These are phyloP conservation scores for Phytophthora multivora DNA, from an alignment of 352 stramenopile species.

Conservation along the genomic window DNA sequence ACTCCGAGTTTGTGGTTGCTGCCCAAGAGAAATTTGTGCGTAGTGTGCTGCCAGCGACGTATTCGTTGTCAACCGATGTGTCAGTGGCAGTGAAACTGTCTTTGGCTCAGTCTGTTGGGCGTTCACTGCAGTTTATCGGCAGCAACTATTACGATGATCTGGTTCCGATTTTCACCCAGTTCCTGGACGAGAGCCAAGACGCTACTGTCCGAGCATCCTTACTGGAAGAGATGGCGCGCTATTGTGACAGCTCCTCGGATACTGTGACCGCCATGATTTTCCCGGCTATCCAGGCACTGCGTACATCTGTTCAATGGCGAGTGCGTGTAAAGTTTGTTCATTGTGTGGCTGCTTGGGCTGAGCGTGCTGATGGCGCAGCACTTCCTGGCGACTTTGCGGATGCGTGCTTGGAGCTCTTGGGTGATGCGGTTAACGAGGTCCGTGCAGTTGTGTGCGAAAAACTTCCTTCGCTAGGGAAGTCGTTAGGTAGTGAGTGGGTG, in stretches of 20 bases:
- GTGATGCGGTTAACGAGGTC: constrained; percentile 77
- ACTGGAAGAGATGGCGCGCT: constrained; percentile 81
- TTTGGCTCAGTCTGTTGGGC: constrained; percentile 76
- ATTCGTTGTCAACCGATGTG: constrained; percentile 75
- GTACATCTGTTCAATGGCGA: constrained; percentile 76
- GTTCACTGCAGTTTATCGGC: constrained; percentile 71
- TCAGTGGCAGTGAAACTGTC: constrained; percentile 77
- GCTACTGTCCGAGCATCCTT: constrained; percentile 76
- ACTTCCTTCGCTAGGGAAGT: constrained; percentile 65
- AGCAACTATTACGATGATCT: constrained; percentile 79
- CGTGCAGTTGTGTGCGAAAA: constrained; percentile 66
- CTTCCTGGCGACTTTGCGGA: constrained; percentile 76
- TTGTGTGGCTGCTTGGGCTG: constrained; percentile 81
- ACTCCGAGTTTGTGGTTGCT: constrained; percentile 48
- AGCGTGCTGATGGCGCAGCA: constrained; percentile 58
- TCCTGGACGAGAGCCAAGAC: constrained; percentile 83
- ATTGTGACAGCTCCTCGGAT: constrained; percentile 72
- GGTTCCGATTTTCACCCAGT: constrained; percentile 83
- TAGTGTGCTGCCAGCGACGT: constrained; percentile 80
- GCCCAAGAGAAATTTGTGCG: constrained; percentile 82
- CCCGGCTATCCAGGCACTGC: constrained; percentile 67
- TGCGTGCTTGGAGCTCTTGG: constrained; percentile 68
- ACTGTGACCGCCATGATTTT: constrained; percentile 74
- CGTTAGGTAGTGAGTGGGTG: constrained; percentile 82
- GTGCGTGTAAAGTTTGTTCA: constrained; percentile 88